Evolutionary conservation across 2,329 filamentous ascomycete species (phyloP).

Genomic region (Curvularia sp.): DNA sequence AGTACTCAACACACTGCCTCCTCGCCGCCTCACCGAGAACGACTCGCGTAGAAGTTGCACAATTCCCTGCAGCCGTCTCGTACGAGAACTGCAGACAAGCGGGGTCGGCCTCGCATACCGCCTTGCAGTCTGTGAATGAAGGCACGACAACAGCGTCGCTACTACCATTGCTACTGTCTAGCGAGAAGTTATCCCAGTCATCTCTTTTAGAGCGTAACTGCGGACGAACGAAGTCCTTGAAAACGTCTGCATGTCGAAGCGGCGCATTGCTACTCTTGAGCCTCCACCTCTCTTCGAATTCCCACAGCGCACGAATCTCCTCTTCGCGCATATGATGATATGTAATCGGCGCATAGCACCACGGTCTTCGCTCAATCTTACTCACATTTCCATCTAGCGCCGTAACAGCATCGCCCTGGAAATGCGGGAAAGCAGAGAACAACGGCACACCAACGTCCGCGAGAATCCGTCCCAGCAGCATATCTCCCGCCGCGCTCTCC

Average conservation of each 20-base stretch:
- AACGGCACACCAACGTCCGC: conserved; percentile 49
- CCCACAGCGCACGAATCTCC: conserved; percentile 54
- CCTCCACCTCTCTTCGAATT: conserved; percentile 50
- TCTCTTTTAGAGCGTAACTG: neutral
- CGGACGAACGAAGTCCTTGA: conserved; percentile 15
- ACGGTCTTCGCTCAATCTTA: conserved; percentile 44
- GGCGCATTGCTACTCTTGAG: neutral
- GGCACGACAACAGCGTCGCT: neutral
- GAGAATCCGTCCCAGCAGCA: conserved; percentile 58
- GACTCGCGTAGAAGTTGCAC: neutral
- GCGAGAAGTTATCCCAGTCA: conserved; percentile 12
- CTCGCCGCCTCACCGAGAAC: conserved; percentile 4
- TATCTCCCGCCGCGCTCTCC: conserved; percentile 60
- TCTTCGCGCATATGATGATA: conserved; percentile 56
- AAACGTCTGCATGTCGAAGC: conserved; percentile 16
- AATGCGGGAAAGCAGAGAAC: conserved; percentile 24
- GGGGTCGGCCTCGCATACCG: conserved; percentile 1
- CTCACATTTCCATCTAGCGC: conserved; percentile 33
- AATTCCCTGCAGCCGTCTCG: neutral
- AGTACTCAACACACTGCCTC: conserved; percentile 9
- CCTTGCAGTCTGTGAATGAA: conserved; percentile 2
- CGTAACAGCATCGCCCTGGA: conserved; percentile 33
- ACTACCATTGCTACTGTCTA: neutral
- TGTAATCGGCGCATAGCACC: conserved; percentile 58
- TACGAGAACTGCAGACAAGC: conserved; percentile 15